Base-by-base conservation (phyloP, 1,139 yeast genomes). In the Candida anutae region DNA sequence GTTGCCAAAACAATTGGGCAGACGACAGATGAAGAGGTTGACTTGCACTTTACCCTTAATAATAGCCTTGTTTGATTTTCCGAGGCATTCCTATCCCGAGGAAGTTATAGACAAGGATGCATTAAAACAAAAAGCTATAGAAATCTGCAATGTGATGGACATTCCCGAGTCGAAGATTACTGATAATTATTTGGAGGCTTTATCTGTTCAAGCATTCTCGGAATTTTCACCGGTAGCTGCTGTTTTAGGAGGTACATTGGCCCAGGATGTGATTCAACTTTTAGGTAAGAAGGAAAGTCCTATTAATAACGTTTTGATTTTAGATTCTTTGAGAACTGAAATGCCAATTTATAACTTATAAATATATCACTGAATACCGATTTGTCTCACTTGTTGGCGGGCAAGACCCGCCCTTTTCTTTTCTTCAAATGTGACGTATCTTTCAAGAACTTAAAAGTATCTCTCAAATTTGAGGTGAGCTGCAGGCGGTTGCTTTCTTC, bases 201-300 rank as follows among this genome's bases (percentile, higher is more conserved):
- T 80, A 26, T 45, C 62, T 2, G 53, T 46, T 16, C 84, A 79
- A 40, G 69, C 71, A 5, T 72, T 67, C 34, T 62, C 84, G 1
- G 94, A 90, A 47, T 72, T 83, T 38, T 69, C 90, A 3, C 95
- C 97, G 0, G 77, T 80, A 0, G 77, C 94, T 6, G 94, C 98
- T 0, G 73, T 90, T 2, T 46, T 90, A 6, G 98, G 98, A 6
- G 98, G 98, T 1, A 69, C 84, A 3, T 55, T 90, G 21, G 84
- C 94, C 2, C 99, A 90, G 53, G 96, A 90, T 49, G 80, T 87
- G 6, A 81, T 90, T 25, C 94, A 90, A 52, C 76, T 69, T 30
- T 58, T 90, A 33, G 80, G 94, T 28, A 72, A 72, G 39, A 76
- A 78, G 42, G 88, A 83, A 40, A 68, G 77, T 29, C 95, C 97